These are phyloP conservation scores for Colletotrichum sp. DNA, from an alignment of 2,329 filamentous ascomycete species.

Conservation along the genomic window DNA sequence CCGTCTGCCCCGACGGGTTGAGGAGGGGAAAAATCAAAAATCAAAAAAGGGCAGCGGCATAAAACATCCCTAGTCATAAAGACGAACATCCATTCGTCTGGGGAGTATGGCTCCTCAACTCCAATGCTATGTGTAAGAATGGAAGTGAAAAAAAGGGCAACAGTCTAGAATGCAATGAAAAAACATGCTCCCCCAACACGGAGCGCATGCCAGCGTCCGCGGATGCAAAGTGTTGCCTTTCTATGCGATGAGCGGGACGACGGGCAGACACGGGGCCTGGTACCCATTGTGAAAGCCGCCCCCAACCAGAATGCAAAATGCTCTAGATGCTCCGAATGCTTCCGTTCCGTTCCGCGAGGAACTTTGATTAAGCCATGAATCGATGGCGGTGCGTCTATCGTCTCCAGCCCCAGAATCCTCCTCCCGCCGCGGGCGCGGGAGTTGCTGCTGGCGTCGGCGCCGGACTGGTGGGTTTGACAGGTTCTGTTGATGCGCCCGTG, in stretches of 20 bases:
- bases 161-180: constrained; percentile 3
- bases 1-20: background rate
- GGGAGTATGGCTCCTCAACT: constrained; percentile 1
- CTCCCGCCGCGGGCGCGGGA: constrained; percentile 23
- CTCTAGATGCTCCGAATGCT: constrained; percentile 13
- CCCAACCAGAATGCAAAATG: constrained; percentile 17
- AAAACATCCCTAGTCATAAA: constrained; percentile 4
- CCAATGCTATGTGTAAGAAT: constrained; percentile 12
- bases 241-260: background rate
- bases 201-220: constrained; percentile 1
- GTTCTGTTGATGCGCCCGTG: constrained; percentile 35
- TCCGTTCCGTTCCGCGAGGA: background rate
- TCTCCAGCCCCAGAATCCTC: constrained; percentile 34
- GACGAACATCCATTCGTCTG: background rate
- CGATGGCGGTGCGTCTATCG: constrained; percentile 4
- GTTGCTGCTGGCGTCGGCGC: constrained; percentile 27
- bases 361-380: background rate
- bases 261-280: background rate
- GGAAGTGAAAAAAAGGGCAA: background rate
- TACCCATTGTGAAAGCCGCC: background rate
- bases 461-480: constrained; percentile 20
- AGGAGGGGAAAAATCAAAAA: background rate
- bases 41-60: background rate
- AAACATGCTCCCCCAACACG: background rate
- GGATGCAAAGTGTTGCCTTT: constrained; percentile 13